Evolutionary conservation across 345 rosid genomes (phyloP), one percentile per base, ranked within the genome.

Genomic region (Ricinus communis): DNA sequence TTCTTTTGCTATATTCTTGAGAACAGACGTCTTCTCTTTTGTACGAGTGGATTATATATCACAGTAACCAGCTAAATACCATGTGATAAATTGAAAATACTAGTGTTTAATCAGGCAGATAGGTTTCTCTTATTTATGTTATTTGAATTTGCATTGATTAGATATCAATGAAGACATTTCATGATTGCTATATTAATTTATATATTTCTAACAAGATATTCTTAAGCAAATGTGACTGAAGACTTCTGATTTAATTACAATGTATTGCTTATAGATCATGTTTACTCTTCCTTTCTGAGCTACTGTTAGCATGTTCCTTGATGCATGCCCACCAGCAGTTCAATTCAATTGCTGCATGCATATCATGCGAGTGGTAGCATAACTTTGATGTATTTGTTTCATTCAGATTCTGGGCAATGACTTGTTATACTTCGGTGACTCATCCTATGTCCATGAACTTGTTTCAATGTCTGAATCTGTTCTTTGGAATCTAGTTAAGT

Each of bases 401-500:
- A 49, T 62, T 70, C 85, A 93, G 96, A 78, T 86, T 76, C 66
- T 77, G 59, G 80, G 88, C 69, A 93, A 86, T 22, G 94, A 90
- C 73, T 43, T 79, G 60, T 55, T 89, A 59, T 91, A 83, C 80
- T 88, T 80, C 36, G 94, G 91, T 21, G 87, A 91, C 71, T 55
- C 87, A 31, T 82, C 89, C 69, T 91, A 91, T 71, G 70, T 68
- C 15, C 78, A 68, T n/a, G 94, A 91, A 71, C 90, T 90, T 63
- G 46, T 79, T 50, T 77, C 83, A 0, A 77, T 81, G 33, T 74
- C 85, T 7, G 80, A 82, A 40, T 51, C 74, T 56, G 85, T 83
- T 31, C 78, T 87, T 66, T 47, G 76, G 73, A 80, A 85, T 68
- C 80, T 93, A 59, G 77, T 86, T 70, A 81, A 80, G 30, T 74